A percentile compares a stretch with the other conserved stretches of the same genome.
phyloP scores from a whole-genome alignment of 176 grass and related monocot genomes.

The Ampelocalamus luodianensis region DNA sequence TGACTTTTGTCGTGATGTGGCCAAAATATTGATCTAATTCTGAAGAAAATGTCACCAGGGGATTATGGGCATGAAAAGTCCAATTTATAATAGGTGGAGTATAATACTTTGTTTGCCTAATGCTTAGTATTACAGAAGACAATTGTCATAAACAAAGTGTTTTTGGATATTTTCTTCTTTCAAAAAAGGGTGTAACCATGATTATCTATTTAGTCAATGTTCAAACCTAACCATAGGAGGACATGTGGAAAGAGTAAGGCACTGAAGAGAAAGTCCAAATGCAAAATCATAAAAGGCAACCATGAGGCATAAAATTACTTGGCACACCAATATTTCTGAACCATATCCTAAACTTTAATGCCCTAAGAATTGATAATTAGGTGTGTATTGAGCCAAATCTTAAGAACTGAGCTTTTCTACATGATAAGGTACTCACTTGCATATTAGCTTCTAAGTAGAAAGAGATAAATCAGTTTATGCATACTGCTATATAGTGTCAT shows the following conservation, averaged over 20 bases:
- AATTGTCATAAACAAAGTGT: not conserved
- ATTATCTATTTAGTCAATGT: not conserved
- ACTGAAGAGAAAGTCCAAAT: not conserved
- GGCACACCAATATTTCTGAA: not conserved
- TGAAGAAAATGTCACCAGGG: not conserved
- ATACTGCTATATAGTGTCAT: not conserved
- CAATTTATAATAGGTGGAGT: not conserved
- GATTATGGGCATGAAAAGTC: slow-evolving; percentile 11
- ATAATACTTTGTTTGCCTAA: slow-evolving; percentile 5
- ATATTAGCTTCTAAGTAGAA: slow-evolving; percentile 26
- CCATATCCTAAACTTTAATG: slow-evolving; percentile 4
- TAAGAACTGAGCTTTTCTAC: not conserved
- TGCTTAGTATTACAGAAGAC: slow-evolving; percentile 10
- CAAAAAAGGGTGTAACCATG: not conserved
- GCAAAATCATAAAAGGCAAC: not conserved
- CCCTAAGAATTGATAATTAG: slow-evolving; percentile 20
- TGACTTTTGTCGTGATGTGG: slow-evolving; percentile 13
- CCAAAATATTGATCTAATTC: slow-evolving; percentile 28
- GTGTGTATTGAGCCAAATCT: not conserved
- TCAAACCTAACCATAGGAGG: not conserved
- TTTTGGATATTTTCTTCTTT: slow-evolving; percentile 7
- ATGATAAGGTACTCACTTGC: not conserved
- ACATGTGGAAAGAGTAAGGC: slow-evolving; percentile 11
- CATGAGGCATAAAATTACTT: not conserved
- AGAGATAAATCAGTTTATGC: not conserved